Evolutionary conservation across 2,329 filamentous ascomycete species (phyloP).

Genomic region (Penicillium brevicompactum): DNA sequence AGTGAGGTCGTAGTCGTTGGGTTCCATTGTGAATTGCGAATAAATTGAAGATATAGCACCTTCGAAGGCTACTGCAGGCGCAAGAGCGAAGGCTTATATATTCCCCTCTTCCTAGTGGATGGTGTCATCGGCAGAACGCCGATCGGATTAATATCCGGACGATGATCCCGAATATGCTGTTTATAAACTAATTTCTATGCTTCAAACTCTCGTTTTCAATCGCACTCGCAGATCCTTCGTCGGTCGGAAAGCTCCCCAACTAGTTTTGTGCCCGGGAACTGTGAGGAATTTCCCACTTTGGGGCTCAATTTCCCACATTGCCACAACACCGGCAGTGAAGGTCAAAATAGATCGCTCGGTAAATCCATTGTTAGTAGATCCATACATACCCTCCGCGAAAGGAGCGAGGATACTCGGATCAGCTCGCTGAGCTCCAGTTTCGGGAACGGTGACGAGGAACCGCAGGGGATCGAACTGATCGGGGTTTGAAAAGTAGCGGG

Average conservation of each 20-base stretch:
- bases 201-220: conserved; percentile 47
- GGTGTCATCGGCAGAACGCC: conserved; percentile 27
- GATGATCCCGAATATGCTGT: not conserved
- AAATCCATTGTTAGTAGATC: conserved; percentile 55
- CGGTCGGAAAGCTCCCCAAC: conserved; percentile 55
- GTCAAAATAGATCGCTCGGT: conserved; percentile 54
- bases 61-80: no score
- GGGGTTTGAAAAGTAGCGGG: conserved; percentile 44
- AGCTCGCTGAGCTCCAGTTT: conserved; percentile 37
- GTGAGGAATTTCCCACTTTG: conserved; percentile 49
- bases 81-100: conserved; percentile 14
- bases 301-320: conserved; percentile 59
- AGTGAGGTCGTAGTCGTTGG: conserved; percentile 60
- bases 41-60: not conserved
- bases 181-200: not conserved
- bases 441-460: conserved; percentile 48
- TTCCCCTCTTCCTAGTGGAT: conserved; percentile 20
- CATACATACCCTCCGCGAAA: conserved; percentile 52
- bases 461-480: conserved; percentile 47
- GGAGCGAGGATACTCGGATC: conserved; percentile 49
- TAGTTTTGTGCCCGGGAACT: conserved; percentile 53
- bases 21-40: not conserved
- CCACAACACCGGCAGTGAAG: conserved; percentile 55
- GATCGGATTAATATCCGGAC: conserved; percentile 26
- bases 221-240: conserved; percentile 56